A percentile compares a stretch with the other conserved stretches of the same genome.
Conservation (phyloP, 768 basidiomycete genomes). For the Trametes cinnabarina region DNA sequence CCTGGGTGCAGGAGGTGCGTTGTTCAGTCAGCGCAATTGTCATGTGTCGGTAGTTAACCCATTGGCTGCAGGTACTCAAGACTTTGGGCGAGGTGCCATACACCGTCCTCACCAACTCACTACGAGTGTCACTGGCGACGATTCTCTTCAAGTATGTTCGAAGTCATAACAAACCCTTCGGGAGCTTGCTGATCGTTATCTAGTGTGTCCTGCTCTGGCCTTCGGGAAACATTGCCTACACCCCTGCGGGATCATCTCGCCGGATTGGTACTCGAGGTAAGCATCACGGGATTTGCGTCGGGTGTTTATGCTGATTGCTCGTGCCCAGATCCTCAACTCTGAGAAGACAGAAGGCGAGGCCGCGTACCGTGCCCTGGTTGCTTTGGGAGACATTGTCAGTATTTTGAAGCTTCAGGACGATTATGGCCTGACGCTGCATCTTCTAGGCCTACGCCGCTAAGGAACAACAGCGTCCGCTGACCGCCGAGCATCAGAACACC, state of each 20-base stretch:
- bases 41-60: background rate
- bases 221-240: slow-evolving; percentile 42
- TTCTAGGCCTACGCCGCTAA: slow-evolving; percentile 51
- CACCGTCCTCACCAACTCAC: slow-evolving; percentile 58
- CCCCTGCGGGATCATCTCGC: slow-evolving; percentile 17
- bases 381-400: slow-evolving; percentile 68
- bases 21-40: background rate
- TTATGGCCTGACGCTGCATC: background rate
- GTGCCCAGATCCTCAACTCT: slow-evolving; percentile 41
- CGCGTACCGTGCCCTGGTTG: slow-evolving; percentile 67
- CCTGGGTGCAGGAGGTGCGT: slow-evolving; percentile 54
- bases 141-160: slow-evolving; percentile 81
- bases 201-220: slow-evolving; percentile 63
- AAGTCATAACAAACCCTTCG: background rate
- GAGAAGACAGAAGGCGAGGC: slow-evolving; percentile 64
- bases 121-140: slow-evolving; percentile 77
- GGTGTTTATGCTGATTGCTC: background rate
- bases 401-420: background rate
- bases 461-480: slow-evolving; percentile 34
- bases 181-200: slow-evolving; percentile 7
- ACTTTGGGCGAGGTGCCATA: slow-evolving; percentile 51
- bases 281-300: slow-evolving; percentile 4
- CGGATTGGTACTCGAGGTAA: slow-evolving; percentile 41
- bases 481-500: slow-evolving; percentile 39
- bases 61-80: slow-evolving; percentile 51